These are phyloP conservation scores for Penicillium manginii DNA, from an alignment of 495 filamentous ascomycete genomes.

Conservation along the genomic window DNA sequence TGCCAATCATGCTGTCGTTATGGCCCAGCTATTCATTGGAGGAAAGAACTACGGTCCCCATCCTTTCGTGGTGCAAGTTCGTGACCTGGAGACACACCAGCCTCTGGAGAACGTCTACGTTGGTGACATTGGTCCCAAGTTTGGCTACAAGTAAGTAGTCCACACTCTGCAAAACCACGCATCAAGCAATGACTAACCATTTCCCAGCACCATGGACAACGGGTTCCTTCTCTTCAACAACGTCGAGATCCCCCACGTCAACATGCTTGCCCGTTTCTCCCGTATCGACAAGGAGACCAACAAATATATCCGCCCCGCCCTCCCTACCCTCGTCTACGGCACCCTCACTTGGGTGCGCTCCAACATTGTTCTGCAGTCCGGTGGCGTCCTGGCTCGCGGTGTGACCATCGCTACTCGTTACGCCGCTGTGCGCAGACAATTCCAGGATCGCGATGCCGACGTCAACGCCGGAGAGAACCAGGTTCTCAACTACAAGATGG, in stretches of 20 bases:
- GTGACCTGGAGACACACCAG: constrained; percentile 70
- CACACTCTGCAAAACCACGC: too few species aligned
- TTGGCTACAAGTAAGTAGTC: constrained; percentile 59
- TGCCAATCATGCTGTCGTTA: constrained; percentile 75
- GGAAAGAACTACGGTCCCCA: constrained; percentile 71
- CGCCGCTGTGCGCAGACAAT: constrained; percentile 68
- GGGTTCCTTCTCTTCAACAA: constrained; percentile 75
- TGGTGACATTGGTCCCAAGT: constrained; percentile 76
- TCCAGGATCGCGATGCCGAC: constrained; percentile 67
- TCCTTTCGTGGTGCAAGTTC: constrained; percentile 75
- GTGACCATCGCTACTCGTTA: constrained; percentile 77
- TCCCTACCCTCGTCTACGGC: constrained; percentile 69
- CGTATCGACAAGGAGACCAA: constrained; percentile 62
- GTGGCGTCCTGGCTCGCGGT: constrained; percentile 69
- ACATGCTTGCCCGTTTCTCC: constrained; percentile 70
- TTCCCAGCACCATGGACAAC: constrained; percentile 70
- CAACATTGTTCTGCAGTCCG: constrained; percentile 70
- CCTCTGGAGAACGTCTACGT: constrained; percentile 71
- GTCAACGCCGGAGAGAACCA: constrained; percentile 63
- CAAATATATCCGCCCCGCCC: constrained; percentile 65
- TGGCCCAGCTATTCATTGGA: constrained; percentile 68
- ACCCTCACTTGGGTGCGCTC: constrained; percentile 74
- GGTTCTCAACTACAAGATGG: constrained; percentile 76
- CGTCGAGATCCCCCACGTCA: constrained; percentile 67
- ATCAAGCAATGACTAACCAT: not conserved